phyloP scores from a whole-genome alignment of 495 filamentous ascomycete genomes.

The Aspergillus affinis region DNA sequence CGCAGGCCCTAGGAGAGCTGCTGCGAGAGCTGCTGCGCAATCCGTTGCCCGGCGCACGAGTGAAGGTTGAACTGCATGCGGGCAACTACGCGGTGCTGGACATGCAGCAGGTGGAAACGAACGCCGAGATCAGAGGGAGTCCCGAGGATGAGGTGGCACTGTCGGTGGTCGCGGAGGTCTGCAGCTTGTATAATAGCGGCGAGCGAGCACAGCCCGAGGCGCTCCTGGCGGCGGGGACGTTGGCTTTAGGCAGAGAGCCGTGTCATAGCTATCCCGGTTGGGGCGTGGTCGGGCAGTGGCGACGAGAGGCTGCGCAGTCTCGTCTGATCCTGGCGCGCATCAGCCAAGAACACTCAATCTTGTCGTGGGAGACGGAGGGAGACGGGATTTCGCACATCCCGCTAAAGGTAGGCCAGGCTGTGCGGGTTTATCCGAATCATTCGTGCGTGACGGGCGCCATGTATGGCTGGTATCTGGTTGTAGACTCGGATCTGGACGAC shows the following conservation, averaged over 20 bases:
- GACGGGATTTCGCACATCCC: conserved; percentile 20
- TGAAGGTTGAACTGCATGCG: conserved; percentile 66
- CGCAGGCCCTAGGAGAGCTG: conserved; percentile 20
- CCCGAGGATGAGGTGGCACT: conserved; percentile 61
- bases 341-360: conserved; percentile 39
- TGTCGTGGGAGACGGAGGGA: conserved; percentile 24
- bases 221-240: conserved; percentile 65
- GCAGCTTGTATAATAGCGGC: conserved; percentile 61
- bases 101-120: conserved; percentile 78
- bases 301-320: background rate
- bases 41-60: conserved; percentile 24
- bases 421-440: conserved; percentile 83
- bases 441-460: conserved; percentile 75
- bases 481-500: conserved; percentile 61
- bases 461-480: conserved; percentile 73
- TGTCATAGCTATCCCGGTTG: conserved; percentile 68
- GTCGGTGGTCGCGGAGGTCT: conserved; percentile 70
- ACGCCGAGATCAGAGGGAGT: conserved; percentile 45
- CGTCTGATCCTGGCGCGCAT: conserved; percentile 30
- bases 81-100: conserved; percentile 75
- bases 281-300: conserved; percentile 70
- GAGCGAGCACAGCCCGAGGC: conserved; percentile 56
- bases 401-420: conserved; percentile 41
- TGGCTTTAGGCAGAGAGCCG: conserved; percentile 77
- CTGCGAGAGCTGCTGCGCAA: conserved; percentile 24